phyloP scores from a whole-genome alignment of 176 grass and related monocot species.

The Bonia amplexicaulis region DNA sequence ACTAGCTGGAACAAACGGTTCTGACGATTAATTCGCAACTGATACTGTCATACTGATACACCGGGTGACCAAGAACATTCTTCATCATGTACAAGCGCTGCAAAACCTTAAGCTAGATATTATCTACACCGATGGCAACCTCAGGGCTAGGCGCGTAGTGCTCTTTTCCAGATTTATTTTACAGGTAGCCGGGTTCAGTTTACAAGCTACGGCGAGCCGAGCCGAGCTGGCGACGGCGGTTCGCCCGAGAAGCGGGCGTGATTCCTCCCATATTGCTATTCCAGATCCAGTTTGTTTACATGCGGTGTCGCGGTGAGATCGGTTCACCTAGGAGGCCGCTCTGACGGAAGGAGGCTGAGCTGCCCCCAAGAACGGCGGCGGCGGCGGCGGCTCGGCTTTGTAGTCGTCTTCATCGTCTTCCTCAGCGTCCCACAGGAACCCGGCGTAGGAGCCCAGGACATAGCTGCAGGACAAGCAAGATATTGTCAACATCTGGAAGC shows the following conservation, averaged over 20 bases:
- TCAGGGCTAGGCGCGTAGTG: neutral
- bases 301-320: neutral
- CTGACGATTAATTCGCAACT: slow-evolving; percentile 21
- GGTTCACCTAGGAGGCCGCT: slow-evolving; percentile 24
- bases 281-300: neutral
- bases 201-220: neutral
- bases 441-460: slow-evolving; percentile 50
- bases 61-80: slow-evolving; percentile 3
- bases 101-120: neutral
- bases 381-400: neutral
- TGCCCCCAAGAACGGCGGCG: neutral
- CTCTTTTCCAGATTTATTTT: slow-evolving; percentile 10
- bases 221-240: neutral
- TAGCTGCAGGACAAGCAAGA: slow-evolving; percentile 29
- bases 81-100: slow-evolving; percentile 16
- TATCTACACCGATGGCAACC: neutral
- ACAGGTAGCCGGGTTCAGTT: slow-evolving; percentile 3
- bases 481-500: neutral
- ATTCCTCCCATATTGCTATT: neutral
- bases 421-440: slow-evolving; percentile 59
- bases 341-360: slow-evolving; percentile 21
- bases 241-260: neutral
- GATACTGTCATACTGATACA: neutral
- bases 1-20: neutral
- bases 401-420: slow-evolving; percentile 16